Evolutionary conservation across 1,284 basidiomycete species (phyloP), one percentile per base, ranked within the genome.

Genomic region (Moesziomyces globuligerus): DNA sequence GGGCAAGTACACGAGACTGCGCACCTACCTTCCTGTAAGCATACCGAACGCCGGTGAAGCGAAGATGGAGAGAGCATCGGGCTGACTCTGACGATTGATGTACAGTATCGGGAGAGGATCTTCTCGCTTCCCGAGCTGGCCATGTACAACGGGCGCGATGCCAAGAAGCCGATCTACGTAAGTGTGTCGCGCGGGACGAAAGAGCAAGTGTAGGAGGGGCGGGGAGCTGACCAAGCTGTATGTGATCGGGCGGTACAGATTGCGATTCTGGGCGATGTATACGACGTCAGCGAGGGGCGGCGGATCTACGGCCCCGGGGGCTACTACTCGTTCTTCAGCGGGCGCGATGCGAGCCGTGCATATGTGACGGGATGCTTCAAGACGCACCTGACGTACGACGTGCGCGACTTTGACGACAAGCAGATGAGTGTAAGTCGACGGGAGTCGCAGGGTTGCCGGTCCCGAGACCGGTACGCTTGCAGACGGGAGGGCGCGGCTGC

Each of bases 221-320:
- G 9, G 28, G 10, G 17, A 32, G 29, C 29, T 32, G 29, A 32
- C 29, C 29, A 32, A 32, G 13, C 13, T n/a, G n/a, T n/a, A n/a
- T n/a, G 13, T 32, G 10, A 15, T 3, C 4, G 8, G 29, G 29
- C 3, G 13, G 7, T 9, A 17, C 47, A 59, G 56, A 48, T 78
- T 23, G 58, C 73, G 21, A 91, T 98, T 78, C 90, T 93, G 79
- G 92, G 93, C 18, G 89, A 91, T 52, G 93, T 98, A 3, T 98
- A 90, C 84, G 94, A 98, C 80, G 95, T 98, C 39, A 88, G 89
- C 32, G 84, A 85, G 40, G 89, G 88, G 73, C 86, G 89, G 45
- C 85, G 87, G 57, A 89, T 91, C n/a, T 98, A 98, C 83, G 92
- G 93, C 1, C 75, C 75, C 0, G 76, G 77, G 13, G 76, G 79